phyloP scores from a whole-genome alignment of 75 land plant genomes.

The Ceratopteris richardii region DNA sequence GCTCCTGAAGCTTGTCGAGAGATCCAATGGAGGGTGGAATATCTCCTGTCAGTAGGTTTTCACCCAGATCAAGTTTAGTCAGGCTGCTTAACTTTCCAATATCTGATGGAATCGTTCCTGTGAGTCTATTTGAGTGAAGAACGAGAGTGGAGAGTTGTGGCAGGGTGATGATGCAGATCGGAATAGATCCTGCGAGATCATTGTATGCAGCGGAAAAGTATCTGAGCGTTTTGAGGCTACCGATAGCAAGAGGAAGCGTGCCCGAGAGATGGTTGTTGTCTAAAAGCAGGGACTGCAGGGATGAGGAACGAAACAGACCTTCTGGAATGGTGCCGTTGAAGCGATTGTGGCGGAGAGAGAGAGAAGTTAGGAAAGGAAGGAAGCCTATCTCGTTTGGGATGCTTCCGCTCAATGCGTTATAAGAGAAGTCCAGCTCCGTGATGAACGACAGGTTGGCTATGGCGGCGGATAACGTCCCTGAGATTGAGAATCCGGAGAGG shows the following conservation, averaged over 20 bases:
- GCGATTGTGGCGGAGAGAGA: constrained; percentile 45
- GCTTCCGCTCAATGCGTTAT: constrained; percentile 42
- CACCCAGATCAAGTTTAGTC: constrained; percentile 34
- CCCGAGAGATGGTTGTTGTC: constrained; percentile 58
- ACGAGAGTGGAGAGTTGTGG: constrained; percentile 53
- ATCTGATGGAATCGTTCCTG: constrained; percentile 51
- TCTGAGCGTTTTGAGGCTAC: constrained; percentile 23
- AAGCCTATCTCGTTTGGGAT: constrained; percentile 57
- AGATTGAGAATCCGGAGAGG: too few species aligned
- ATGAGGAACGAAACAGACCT: constrained; percentile 34
- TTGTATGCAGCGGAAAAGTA: constrained; percentile 54
- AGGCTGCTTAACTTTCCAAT: constrained; percentile 40
- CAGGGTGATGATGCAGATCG: constrained; percentile 37
- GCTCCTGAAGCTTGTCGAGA: constrained; percentile 43
- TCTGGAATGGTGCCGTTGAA: constrained; percentile 48
- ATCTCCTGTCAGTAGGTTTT: constrained; percentile 48
- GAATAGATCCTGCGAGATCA: constrained; percentile 42
- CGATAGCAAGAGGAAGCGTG: constrained; percentile 44
- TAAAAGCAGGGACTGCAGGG: constrained; percentile 49
- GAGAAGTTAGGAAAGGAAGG: constrained; percentile 32
- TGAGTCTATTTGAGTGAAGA: constrained; percentile 47
- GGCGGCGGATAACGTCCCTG: constrained; percentile 27
- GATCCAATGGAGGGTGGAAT: constrained; percentile 49
- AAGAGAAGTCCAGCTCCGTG: constrained; percentile 47
- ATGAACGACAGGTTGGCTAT: constrained; percentile 42